phyloP scores from a whole-genome alignment of 164 flowering plant genomes.

The Vitis labrusca region DNA sequence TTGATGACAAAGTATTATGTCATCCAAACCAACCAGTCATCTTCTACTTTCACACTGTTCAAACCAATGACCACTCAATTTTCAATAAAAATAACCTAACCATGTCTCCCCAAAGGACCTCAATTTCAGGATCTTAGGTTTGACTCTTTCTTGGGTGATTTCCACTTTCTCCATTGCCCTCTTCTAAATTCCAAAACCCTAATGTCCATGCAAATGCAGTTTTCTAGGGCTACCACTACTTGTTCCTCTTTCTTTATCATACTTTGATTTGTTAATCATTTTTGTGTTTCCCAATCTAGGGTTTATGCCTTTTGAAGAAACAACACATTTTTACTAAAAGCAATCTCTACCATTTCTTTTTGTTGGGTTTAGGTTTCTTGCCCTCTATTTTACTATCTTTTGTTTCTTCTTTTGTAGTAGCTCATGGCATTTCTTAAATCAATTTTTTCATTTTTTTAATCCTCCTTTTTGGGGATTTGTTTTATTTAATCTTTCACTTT shows the following conservation, averaged over 20 bases:
- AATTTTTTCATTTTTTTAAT: neutral
- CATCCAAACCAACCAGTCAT: constrained; percentile 5
- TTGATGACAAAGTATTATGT: neutral
- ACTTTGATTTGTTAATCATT: neutral
- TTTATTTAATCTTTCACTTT: neutral
- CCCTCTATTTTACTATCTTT: constrained; percentile 6
- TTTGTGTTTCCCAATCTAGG: constrained; percentile 16
- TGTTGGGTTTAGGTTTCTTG: constrained; percentile 16
- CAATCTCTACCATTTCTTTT: constrained; percentile 11
- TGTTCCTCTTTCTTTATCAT: constrained; percentile 1
- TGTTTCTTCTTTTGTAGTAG: constrained; percentile 22
- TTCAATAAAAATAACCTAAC: constrained; percentile 10
- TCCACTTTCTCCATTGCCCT: neutral
- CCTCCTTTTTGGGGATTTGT: neutral
- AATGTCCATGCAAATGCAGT: constrained; percentile 15
- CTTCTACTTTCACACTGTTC: neutral
- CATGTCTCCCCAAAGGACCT: constrained; percentile 16
- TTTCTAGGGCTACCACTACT: constrained; percentile 10
- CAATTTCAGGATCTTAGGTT: constrained; percentile 34
- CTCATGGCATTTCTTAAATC: constrained; percentile 8
- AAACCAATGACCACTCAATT: neutral
- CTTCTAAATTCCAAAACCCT: constrained; percentile 9
- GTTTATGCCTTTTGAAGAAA: constrained; percentile 24
- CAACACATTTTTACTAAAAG: constrained; percentile 18
- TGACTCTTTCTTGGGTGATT: constrained; percentile 22